Conservation (phyloP, 768 basidiomycete genomes). For the Lactifluus rugatus region DNA sequence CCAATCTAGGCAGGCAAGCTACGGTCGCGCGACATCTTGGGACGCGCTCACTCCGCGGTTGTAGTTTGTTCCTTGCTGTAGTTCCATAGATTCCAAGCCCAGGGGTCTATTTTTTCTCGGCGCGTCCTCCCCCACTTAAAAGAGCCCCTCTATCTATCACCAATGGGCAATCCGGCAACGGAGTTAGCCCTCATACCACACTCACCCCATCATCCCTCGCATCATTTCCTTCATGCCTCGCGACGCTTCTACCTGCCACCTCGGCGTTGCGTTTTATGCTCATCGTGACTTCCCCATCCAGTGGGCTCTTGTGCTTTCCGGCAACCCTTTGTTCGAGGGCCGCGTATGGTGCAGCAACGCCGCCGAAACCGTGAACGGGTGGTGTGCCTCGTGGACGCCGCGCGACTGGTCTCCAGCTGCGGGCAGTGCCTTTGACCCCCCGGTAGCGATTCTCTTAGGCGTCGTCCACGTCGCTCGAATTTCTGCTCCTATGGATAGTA, state of each 20-base stretch:
- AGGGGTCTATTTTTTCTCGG: no score
- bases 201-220: background rate
- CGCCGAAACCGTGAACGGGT: conserved; percentile 2
- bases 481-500: background rate
- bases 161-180: no score
- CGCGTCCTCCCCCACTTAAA: no score
- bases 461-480: background rate
- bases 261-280: conserved; percentile 1
- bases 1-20: no score
- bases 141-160: no score
- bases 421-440: background rate
- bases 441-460: background rate
- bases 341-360: conserved; percentile 3
- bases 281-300: conserved; percentile 1
- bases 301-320: conserved; percentile 3
- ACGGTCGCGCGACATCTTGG: no score
- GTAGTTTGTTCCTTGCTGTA: no score
- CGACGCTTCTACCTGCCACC: background rate
- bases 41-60: no score
- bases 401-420: background rate
- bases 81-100: no score
- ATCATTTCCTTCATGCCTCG: background rate
- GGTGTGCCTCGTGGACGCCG: background rate
- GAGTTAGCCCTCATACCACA: background rate
- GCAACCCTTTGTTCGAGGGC: background rate